These are phyloP conservation scores for Didymella lethalis DNA, from an alignment of 2,329 filamentous ascomycete species.

Conservation along the genomic window DNA sequence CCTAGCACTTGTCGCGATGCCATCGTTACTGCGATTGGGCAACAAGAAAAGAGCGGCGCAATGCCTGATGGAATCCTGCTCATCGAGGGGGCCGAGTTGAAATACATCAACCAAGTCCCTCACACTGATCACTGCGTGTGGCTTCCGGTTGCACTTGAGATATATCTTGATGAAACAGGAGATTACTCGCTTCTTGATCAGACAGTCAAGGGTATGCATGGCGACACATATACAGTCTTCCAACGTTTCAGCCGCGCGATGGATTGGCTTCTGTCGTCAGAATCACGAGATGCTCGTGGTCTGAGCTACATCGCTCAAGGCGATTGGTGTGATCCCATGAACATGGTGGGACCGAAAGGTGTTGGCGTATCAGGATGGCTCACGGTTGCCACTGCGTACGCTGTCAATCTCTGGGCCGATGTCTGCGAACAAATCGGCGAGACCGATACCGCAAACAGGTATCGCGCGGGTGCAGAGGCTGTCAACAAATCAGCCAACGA, in stretches of 20 bases:
- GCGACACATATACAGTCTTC: constrained; percentile 60
- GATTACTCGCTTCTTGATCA: constrained; percentile 62
- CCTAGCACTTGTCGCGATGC: constrained; percentile 59
- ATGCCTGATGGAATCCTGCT: constrained; percentile 67
- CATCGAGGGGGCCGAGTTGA: constrained; percentile 62
- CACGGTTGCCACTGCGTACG: constrained; percentile 63
- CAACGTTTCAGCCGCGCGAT: constrained; percentile 65
- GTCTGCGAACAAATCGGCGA: constrained; percentile 58
- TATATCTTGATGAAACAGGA: constrained; percentile 64
- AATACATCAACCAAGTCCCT: constrained; percentile 69
- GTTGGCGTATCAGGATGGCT: constrained; percentile 67
- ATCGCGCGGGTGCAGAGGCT: constrained; percentile 54
- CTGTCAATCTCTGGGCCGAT: constrained; percentile 62
- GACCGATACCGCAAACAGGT: constrained; percentile 55
- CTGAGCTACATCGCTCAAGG: constrained; percentile 66
- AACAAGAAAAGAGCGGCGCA: constrained; percentile 63
- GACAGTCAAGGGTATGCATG: constrained; percentile 53
- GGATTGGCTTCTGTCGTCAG: constrained; percentile 61
- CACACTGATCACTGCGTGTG: constrained; percentile 68
- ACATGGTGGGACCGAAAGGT: constrained; percentile 68
- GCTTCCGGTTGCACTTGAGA: constrained; percentile 63
- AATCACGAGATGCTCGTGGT: constrained; percentile 60
- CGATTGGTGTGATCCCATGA: constrained; percentile 69
- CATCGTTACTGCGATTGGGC: constrained; percentile 60
- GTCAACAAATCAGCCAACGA: constrained; percentile 62